A percentile compares a stretch with the other conserved stretches of the same genome.
phyloP scores from a whole-genome alignment of 179 eudicot species.

The Vitellaria paradoxa region DNA sequence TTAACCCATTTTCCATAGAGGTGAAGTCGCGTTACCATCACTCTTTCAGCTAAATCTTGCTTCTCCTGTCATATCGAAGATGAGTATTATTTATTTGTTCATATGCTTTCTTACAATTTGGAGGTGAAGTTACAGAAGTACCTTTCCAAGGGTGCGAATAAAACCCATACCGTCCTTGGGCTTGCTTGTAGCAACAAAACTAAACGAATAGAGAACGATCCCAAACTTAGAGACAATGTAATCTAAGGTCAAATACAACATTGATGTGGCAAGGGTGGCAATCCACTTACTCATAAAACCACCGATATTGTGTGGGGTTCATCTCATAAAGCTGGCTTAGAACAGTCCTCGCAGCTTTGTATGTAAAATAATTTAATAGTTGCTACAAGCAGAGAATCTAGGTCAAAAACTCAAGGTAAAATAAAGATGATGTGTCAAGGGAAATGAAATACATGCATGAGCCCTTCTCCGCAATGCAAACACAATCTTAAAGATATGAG shows the following conservation, averaged over 20 bases:
- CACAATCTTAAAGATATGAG: background rate
- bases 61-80: slow-evolving; percentile 47
- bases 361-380: slow-evolving; percentile 78
- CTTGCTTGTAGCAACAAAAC: slow-evolving; percentile 58
- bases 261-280: background rate
- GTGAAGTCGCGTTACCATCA: slow-evolving; percentile 92
- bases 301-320: slow-evolving; percentile 78
- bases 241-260: background rate
- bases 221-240: background rate
- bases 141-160: slow-evolving; percentile 73
- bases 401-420: background rate
- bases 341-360: slow-evolving; percentile 94
- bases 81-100: background rate
- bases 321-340: slow-evolving; percentile 88
- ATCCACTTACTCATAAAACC: slow-evolving; percentile 83
- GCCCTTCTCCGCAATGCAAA: background rate
- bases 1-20: slow-evolving; percentile 93
- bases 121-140: slow-evolving; percentile 10
- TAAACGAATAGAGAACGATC: slow-evolving; percentile 20
- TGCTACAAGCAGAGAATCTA: slow-evolving; percentile 55
- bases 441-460: too few species aligned
- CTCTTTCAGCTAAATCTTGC: slow-evolving; percentile 86
- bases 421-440: background rate
- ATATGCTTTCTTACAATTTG: background rate
- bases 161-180: slow-evolving; percentile 71